These are phyloP conservation scores for Globisporangium radiosum DNA, from an alignment of 352 stramenopile genomes.

Conservation along the genomic window DNA sequence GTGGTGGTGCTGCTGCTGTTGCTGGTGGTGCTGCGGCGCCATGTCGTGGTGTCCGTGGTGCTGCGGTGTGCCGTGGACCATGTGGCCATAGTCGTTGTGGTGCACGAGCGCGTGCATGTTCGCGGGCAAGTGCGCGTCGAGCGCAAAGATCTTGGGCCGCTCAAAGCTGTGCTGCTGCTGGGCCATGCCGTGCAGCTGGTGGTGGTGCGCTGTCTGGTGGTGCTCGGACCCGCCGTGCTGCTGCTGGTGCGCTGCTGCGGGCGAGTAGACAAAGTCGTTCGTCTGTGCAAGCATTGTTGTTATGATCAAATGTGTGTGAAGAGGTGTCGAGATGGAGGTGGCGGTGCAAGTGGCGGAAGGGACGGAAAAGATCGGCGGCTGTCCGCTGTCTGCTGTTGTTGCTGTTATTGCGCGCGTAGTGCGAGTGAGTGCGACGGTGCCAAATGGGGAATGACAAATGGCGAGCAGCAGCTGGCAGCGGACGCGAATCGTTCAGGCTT, in stretches of 20 bases:
- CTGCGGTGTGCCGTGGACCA: constrained; percentile 32
- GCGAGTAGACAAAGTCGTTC: constrained; percentile 66
- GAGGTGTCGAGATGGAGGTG: too few relatives aligned
- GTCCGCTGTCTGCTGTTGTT: not conserved
- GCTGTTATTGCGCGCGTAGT: not conserved
- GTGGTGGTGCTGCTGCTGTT: constrained; percentile 15
- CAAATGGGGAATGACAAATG: constrained; percentile 80
- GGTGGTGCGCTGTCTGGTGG: constrained; percentile 7
- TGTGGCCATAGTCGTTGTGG: constrained; percentile 31
- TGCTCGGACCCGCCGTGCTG: not conserved
- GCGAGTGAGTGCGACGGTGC: constrained; percentile 22
- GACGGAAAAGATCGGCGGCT: not conserved
- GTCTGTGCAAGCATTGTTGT: constrained; percentile 30
- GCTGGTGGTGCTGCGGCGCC: constrained; percentile 46
- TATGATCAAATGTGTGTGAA: not conserved
- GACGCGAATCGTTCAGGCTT: too few relatives aligned
- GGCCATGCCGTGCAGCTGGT: constrained; percentile 5
- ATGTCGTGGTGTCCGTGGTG: constrained; percentile 39
- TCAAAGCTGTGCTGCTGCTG: constrained; percentile 43
- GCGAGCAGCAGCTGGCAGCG: constrained; percentile 41
- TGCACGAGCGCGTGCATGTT: constrained; percentile 36
- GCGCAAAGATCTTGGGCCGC: constrained; percentile 49
- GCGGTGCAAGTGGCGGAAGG: not conserved
- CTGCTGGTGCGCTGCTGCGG: constrained; percentile 11
- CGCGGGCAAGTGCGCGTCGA: constrained; percentile 19